Evolutionary conservation across 805 yeast species (phyloP).

Genomic region (Novakomyces olei): DNA sequence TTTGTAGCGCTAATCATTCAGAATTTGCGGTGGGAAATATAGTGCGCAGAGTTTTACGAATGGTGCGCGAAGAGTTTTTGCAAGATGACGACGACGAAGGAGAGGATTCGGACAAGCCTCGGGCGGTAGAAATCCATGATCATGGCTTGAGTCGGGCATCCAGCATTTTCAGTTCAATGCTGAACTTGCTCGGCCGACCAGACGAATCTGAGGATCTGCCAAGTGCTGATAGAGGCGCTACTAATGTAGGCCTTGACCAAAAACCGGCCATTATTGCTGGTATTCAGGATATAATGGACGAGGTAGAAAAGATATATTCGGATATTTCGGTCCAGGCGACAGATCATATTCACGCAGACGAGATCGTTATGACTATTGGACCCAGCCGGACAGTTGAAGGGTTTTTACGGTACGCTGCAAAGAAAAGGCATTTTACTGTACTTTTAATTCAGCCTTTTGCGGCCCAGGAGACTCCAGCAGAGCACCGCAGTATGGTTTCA

Average conservation of each 20-base stretch:
- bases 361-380: constrained; percentile 57
- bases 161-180: constrained; percentile 3
- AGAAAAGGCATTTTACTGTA: constrained; percentile 79
- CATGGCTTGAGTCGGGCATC: too few species aligned
- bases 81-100: neutral
- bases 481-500: constrained; percentile 47
- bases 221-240: neutral
- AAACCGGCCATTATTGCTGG: constrained; percentile 79
- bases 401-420: constrained; percentile 64
- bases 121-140: neutral
- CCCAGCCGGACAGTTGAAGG: constrained; percentile 81
- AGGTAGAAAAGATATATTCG: constrained; percentile 70
- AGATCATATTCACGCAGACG: constrained; percentile 81
- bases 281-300: constrained; percentile 78
- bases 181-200: constrained; percentile 1
- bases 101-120: neutral
- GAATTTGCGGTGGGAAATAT: constrained; percentile 80
- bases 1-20: too few species aligned
- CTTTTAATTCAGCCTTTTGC: too few species aligned
- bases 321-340: constrained; percentile 77
- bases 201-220: neutral
- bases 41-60: constrained; percentile 66
- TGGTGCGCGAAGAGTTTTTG: constrained; percentile 52
- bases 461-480: constrained; percentile 83
- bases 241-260: constrained; percentile 28